Evolutionary conservation across 2,329 filamentous ascomycete genomes (phyloP).

Genomic region (Moelleriella libera): DNA sequence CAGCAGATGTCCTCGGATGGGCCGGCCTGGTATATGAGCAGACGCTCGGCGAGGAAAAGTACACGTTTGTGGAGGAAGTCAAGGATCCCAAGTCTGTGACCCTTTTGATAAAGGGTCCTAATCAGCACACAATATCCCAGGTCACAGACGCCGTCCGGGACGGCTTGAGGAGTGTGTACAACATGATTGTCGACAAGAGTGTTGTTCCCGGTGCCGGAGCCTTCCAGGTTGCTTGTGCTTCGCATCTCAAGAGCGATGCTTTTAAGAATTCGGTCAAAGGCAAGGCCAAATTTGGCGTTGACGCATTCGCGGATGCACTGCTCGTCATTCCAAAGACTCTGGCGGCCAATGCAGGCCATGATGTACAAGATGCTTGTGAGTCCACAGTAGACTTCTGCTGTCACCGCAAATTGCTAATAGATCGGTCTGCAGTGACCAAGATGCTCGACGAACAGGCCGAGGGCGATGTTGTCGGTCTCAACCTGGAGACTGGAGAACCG

Average conservation of each 20-base stretch:
- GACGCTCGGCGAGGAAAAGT: constrained; percentile 96
- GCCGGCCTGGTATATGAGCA: constrained; percentile 95
- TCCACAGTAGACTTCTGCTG: constrained; percentile 10
- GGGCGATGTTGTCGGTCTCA: constrained; percentile 74
- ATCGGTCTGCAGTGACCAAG: constrained; percentile 48
- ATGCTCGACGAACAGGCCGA: constrained; percentile 78
- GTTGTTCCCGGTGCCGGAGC: constrained; percentile 90
- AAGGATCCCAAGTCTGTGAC: constrained; percentile 98
- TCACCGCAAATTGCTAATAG: neutral
- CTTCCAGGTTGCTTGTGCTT: constrained; percentile 87
- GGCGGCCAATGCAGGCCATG: constrained; percentile 88
- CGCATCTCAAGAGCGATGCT: constrained; percentile 72
- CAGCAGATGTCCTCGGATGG: constrained; percentile 83
- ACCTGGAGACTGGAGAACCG: constrained; percentile 73
- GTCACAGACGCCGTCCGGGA: constrained; percentile 94
- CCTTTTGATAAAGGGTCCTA: constrained; percentile 93
- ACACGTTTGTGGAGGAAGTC: constrained; percentile 95
- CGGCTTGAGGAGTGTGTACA: constrained; percentile 91
- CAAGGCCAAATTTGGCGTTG: constrained; percentile 92
- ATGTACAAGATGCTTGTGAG: constrained; percentile 89
- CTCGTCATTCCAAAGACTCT: constrained; percentile 67
- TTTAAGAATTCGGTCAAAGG: constrained; percentile 90
- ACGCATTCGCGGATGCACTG: constrained; percentile 87
- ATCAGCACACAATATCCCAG: constrained; percentile 90
- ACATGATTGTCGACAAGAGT: constrained; percentile 96